Base-by-base conservation (phyloP, 2,329 filamentous ascomycete species). In the Colletotrichum coccodes region DNA sequence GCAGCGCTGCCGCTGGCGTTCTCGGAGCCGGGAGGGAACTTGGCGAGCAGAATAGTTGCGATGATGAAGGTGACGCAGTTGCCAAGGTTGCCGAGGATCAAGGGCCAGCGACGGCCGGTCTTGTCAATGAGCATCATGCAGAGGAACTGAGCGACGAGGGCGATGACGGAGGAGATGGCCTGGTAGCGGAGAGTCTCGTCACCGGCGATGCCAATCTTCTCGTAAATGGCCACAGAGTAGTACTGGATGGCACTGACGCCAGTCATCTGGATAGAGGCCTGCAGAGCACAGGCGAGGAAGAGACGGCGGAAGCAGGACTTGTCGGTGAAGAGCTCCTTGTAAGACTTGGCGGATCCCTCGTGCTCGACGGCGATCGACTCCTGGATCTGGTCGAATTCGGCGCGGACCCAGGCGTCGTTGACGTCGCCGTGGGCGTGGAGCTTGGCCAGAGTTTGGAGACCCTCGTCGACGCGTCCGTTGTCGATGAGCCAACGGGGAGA, bases 11-110 rank as follows among this genome's bases (percentile, higher is more conserved):
- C 56, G 23, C 30, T 64, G 46, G 79, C 79, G 67, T 78, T 78
- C 66, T 83, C 80, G 53, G 78, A 78, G 2, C 85, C 82, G 1
- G 91, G 87, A 1, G 92, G 92, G 78, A 91, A 94, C 34, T 79
- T 73, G 49, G 84, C 78, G 78, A 80, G 74, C 12, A 89, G 77
- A 32, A 85, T 74, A 12, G 86, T 87, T 3, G 91, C 90, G 58
- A 94, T 86, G 78, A 94, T 90, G 78, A 94, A 95, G 40, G 88
- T 91, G 14, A 92, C 75, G 76, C 87, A 89, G 80, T 94, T 95
- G 64, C 86, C 85, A 12, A 94, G 77, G 74, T 94, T 95, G 18
- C 92, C 92, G 14, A 82, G 75, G 70, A 95, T 95, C 56, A 95
- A 80, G 0, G 91, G 89, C 87, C 90, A 90, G 67, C 93, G 87